Evolutionary conservation across 805 yeast species (phyloP), one percentile per base, ranked within the genome.

Genomic region (Hanseniaspora vineae): DNA sequence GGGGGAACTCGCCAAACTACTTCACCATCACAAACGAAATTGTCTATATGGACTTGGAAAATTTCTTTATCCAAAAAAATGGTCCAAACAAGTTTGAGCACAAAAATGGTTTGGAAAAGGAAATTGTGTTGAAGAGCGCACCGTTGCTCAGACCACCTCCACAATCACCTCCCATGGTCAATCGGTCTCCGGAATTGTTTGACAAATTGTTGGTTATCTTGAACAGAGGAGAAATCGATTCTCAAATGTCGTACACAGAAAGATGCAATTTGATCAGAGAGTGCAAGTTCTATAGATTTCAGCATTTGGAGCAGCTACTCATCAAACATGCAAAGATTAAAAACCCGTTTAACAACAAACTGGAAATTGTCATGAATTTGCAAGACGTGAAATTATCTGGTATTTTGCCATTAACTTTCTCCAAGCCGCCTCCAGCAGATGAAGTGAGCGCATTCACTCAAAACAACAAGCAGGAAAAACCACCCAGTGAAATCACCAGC

Each of bases 1-100:
- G 77, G 2, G 96, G 95, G 0, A 87, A 89, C 58, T 60, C 66
- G 43, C 94, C 90, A 11, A 88, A 88, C 62, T 87, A 72, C 61
- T 84, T 88, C 65, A 73, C 82, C 11, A 66, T 86, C 35, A 74
- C 83, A 2, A 72, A 70, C 55, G 74, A 76, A 33, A 66, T 78
- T 1, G 59, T 80, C 18, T 67, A 77, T 50, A 59, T 67, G 2
- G 80, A 78, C 50, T 73, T 78, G 11, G 69, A 73, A 20, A 66
- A 68, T 17, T 53, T 68, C 11, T 64, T 64, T 47, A 54, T 33
- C 6, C 37, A 33, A 33, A 33, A 11, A 33, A 13, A 33, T 33
- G 37, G 10, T 10, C 12, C 37, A 5, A 33, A 23, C 4, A 23
- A 23, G n/a, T n/a, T n/a, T 23, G 29, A 4, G 29, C 29, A 23